Evolutionary conservation across 177 flowering plant genomes (phyloP), one percentile per base, ranked within the genome.

Genomic region (Vitis hybrid): DNA sequence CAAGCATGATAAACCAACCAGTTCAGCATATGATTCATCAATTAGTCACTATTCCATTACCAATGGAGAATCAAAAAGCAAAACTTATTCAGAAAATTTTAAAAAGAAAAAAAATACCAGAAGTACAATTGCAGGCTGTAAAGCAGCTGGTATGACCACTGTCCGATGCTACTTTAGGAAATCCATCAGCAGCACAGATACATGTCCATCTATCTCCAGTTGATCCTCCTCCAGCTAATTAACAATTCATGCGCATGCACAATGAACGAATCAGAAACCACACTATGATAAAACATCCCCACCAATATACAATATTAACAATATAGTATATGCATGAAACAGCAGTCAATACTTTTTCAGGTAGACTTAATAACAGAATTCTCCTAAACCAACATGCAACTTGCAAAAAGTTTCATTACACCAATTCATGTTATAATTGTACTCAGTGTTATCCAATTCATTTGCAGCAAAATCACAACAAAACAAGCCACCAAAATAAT

Each of bases 61-160:
- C 57, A 22, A 59, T 11, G 13, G 38, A 59, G 6, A 22, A 59
- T 24, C 18, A 18, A 4, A 20, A 3, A 0, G 17, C 11, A 17
- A 14, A 59, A 20, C 63, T 12, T 7, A 38, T 38, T 5, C 44
- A 38, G 44, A 38, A 38, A 38, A 38, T 38, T 38, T 4, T 38
- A 38, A 31, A 53, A 44, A 59, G 19, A 14, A 57, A 59, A 52
- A 47, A 53, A 22, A 69, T 90, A 95, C 99, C 95, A 58, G 86
- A 85, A 58, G 85, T 86, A 84, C 97, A 95, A 77, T 89, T 87
- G 86, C 99, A 95, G 70, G 89, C 73, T 12, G 88, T 76, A 75
- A 95, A 93, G 81, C 99, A 95, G 67, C 76, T 78, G 57, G 78
- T 62, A 64, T 79, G 77, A 59, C 78, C 78, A 65, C 70, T 67